Conservation (phyloP, 2,329 filamentous ascomycete genomes). For the Albophoma yamanashiensis region DNA sequence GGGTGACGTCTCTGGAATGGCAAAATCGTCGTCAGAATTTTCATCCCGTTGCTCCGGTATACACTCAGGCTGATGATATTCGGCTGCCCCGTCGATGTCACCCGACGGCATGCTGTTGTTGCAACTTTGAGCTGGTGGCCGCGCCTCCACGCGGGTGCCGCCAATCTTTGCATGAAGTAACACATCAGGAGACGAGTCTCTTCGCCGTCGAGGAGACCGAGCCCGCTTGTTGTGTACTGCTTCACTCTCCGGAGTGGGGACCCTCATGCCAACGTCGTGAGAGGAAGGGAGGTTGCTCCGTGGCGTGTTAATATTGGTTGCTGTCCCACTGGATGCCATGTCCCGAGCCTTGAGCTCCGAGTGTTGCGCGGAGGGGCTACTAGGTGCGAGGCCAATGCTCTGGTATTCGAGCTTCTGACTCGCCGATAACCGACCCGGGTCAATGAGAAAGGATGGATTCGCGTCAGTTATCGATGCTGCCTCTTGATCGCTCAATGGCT, state of each 20-base stretch:
- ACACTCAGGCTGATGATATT: neutral
- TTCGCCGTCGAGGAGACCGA: neutral
- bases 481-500: slow-evolving; percentile 1
- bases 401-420: slow-evolving; percentile 27
- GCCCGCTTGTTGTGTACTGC: neutral
- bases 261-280: slow-evolving; percentile 12
- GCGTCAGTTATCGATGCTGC: slow-evolving; percentile 11
- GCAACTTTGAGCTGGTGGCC: neutral
- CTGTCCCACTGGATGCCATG: slow-evolving; percentile 19
- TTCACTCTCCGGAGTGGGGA: slow-evolving; percentile 6
- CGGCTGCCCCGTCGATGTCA: neutral
- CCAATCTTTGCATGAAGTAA: slow-evolving; percentile 1
- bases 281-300: slow-evolving; percentile 15
- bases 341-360: slow-evolving; percentile 1
- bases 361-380: slow-evolving; percentile 4
- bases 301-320: slow-evolving; percentile 25
- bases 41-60: neutral
- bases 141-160: neutral
- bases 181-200: slow-evolving; percentile 9
- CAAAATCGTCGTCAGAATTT: slow-evolving; percentile 7
- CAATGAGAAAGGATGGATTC: slow-evolving; percentile 21
- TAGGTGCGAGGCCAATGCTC: slow-evolving; percentile 10
- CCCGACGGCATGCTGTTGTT: neutral
- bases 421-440: slow-evolving; percentile 20
- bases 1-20: slow-evolving; percentile 3